A percentile compares a stretch with the other conserved stretches of the same genome.
These are phyloP conservation scores for Akanthomyces dipterigenus DNA, from an alignment of 2,329 filamentous ascomycete species.

Conservation along the genomic window DNA sequence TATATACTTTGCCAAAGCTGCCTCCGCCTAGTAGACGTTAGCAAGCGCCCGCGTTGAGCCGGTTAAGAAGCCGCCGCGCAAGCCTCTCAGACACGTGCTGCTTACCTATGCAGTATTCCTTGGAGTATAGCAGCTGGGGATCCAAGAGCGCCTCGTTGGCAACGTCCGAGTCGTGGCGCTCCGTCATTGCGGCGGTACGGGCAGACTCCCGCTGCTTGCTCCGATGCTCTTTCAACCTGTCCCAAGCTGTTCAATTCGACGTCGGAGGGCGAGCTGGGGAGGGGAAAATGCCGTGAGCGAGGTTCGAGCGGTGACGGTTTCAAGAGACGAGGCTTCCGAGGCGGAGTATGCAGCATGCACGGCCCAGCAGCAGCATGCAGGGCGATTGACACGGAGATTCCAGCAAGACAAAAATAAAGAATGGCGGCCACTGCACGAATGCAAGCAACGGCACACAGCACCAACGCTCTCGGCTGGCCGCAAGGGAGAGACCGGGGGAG, in stretches of 20 bases:
- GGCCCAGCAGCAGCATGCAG: constrained; percentile 1
- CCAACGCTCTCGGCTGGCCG: background rate
- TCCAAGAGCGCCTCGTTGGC: constrained; percentile 56
- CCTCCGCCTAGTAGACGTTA: constrained; percentile 61
- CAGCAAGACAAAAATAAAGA: constrained; percentile 13
- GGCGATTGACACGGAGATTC: background rate
- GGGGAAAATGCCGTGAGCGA: background rate
- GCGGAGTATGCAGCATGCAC: background rate
- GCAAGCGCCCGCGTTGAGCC: background rate
- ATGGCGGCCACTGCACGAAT: constrained; percentile 10
- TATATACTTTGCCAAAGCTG: constrained; percentile 98
- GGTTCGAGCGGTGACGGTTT: background rate
- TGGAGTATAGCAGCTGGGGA: constrained; percentile 87
- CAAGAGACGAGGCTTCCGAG: background rate
- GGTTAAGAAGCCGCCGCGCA: background rate
- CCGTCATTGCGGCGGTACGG: constrained; percentile 34
- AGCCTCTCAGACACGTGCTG: background rate
- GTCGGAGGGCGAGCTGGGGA: background rate
- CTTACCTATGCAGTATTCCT: constrained; percentile 81
- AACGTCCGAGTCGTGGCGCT: constrained; percentile 40
- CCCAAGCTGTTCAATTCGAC: background rate
- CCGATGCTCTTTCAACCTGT: background rate
- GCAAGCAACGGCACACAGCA: background rate
- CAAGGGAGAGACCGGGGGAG: background rate
- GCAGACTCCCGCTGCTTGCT: constrained; percentile 4